Conservation (phyloP, 805 yeast genomes). For the Starmerella powellii region DNA sequence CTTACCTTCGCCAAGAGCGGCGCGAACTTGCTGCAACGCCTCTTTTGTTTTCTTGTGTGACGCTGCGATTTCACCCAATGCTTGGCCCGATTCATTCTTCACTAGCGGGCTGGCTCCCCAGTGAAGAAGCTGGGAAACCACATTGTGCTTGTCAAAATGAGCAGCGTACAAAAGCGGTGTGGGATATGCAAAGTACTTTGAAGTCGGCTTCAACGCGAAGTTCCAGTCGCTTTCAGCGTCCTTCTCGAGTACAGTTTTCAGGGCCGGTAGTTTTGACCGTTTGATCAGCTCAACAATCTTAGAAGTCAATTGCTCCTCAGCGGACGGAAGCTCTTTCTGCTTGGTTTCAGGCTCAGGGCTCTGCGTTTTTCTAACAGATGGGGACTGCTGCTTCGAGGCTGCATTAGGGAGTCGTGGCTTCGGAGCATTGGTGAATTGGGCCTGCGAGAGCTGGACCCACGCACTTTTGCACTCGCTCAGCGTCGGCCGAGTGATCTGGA, state of each 20-base stretch:
- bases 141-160: constrained; percentile 49
- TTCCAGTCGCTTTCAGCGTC: constrained; percentile 41
- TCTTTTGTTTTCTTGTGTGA: constrained; percentile 30
- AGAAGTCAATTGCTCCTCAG: constrained; percentile 39
- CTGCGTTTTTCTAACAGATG: constrained; percentile 14
- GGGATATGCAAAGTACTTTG: constrained; percentile 46
- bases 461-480: constrained; percentile 66
- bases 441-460: constrained; percentile 65
- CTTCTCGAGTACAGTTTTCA: constrained; percentile 49
- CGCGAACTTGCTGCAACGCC: constrained; percentile 58
- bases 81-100: constrained; percentile 41
- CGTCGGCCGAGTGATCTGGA: constrained; percentile 82
- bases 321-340: constrained; percentile 13
- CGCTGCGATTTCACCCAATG: constrained; percentile 56
- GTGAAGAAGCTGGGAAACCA: constrained; percentile 50
- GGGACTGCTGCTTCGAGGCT: constrained; percentile 16
- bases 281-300: constrained; percentile 52
- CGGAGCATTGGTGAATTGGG: constrained; percentile 47
- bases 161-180: constrained; percentile 73
- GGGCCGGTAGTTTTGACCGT: constrained; percentile 64
- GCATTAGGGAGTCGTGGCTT: constrained; percentile 31
- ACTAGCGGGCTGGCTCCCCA: constrained; percentile 61
- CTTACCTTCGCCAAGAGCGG: constrained; percentile 51
- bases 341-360: constrained; percentile 7
- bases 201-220: constrained; percentile 43